Base-by-base conservation (phyloP, 116 monocot species). In the Posidonia oceanica region DNA sequence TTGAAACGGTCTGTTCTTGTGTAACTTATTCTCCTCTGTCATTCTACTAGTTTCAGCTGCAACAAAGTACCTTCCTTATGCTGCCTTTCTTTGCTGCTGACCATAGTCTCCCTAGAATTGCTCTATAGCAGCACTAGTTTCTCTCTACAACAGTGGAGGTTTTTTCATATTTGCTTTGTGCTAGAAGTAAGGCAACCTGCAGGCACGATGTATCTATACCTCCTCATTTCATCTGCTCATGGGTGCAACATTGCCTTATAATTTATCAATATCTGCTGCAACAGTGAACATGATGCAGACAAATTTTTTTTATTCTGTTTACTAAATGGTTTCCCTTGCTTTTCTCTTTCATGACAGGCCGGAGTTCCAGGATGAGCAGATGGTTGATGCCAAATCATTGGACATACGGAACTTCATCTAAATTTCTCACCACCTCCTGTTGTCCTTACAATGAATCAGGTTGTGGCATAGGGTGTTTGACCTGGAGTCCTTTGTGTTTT, bases 341-440 rank as follows among this genome's bases (percentile, higher is more conserved):
- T 72, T 29, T 23, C 7, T 67, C 48, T 14, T 22, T 65, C 29
- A 61, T 14, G 21, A 13, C 81, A 90, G 90, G 80, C 72, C 75
- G 65, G 86, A 90, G 77, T 90, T 86, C 74, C 79, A 86, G 74
- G 86, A 81, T 68, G 90, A 90, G 75, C 41, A 90, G 80, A 83
- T 86, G 79, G 82, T 78, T 8, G 86, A 86, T 71, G 64, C 68
- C 17, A 81, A 80, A 72, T 73, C 83, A 6, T 61, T 90, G 84
- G 90, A 90, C 75, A 86, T 86, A 14, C 64, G 90, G 39, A 90
- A 90, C 75, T 90, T 90, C 82, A 80, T 90, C 18, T 90, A 62
- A 83, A 36, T 61, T 53, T 54, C 12, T 23, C 36, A 12, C 36
- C 41, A 52, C 12, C 67, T 51, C 23, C 54, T 38, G 16, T 59